A percentile compares a stretch with the other conserved stretches of the same genome.
phyloP scores from a whole-genome alignment of 192 early-diverging fungal species.

The Dispira simplex region DNA sequence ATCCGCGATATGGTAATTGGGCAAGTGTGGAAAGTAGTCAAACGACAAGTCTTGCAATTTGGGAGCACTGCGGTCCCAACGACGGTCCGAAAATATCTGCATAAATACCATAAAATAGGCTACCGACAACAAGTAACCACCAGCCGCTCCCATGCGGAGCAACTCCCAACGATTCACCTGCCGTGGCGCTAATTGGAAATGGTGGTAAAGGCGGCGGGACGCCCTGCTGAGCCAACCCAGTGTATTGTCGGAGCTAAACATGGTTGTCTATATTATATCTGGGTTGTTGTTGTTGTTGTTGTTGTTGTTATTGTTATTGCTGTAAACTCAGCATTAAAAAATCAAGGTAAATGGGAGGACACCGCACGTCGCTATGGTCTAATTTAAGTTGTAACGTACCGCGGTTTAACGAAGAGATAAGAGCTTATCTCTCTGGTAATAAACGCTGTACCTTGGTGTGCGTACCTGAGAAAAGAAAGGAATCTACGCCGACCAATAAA shows the following conservation, averaged over 20 bases:
- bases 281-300: too few species aligned
- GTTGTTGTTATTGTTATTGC: too few species aligned
- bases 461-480: too few species aligned
- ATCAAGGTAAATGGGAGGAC: not conserved
- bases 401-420: too few species aligned
- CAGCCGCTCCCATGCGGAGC: constrained; percentile 17
- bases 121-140: constrained; percentile 20
- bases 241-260: not conserved
- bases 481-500: too few species aligned
- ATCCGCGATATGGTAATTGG: constrained; percentile 30
- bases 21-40: constrained; percentile 26
- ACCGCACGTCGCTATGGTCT: too few species aligned
- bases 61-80: constrained; percentile 20
- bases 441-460: too few species aligned
- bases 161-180: constrained; percentile 15
- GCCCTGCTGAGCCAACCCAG: not conserved
- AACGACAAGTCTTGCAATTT: constrained; percentile 31
- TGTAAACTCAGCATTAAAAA: too few species aligned
- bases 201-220: not conserved
- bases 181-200: not conserved
- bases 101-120: constrained; percentile 30
- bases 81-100: constrained; percentile 30
- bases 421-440: too few species aligned
- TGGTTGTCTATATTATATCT: too few species aligned
- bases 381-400: too few species aligned